Base-by-base conservation (phyloP, 1,284 basidiomycete species). In the Ceratobasidium sp. region DNA sequence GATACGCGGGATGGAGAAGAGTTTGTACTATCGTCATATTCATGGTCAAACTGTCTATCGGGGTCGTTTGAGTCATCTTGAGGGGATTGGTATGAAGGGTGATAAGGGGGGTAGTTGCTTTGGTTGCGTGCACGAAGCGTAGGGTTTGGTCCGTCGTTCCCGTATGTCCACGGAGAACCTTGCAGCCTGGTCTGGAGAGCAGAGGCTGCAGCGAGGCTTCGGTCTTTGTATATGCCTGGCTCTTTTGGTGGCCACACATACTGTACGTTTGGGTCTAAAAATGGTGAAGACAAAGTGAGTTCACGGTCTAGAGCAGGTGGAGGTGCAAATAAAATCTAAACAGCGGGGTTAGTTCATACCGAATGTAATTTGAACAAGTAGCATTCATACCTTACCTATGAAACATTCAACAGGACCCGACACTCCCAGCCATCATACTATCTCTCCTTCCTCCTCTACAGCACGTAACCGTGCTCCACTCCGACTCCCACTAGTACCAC, bases 51-150 rank as follows among this genome's bases (percentile, higher is more conserved):
- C n/a, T 76, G 54, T 58, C 51, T 68, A 34, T 64, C 59, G 19
- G 56, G 49, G 48, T 74, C 58, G 66, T 51, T 68, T 41, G 29
- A 53, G 16, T 68, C 68, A 22, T 51, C 64, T 4, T 81, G 80
- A 27, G 81, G 78, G 13, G 75, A 76, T 11, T 85, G 78, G 78
- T 89, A 92, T 29, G 87, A 89, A 0, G 93, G 89, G 53, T 83
- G 84, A 3, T 95, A 87, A 46, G 83, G 79, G 0, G 94, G 94
- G 79, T 96, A 85, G 27, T 77, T 59, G 63, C 49, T 64, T 59
- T 31, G 64, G 34, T 80, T 80, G 77, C 89, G 85, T 43, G 27
- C 19, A 58, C 74, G 64, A 31, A 77, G 76, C 5, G 54, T 48
- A 16, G 77, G 77, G 39, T 84, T 84, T 65, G 83, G 78, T 0